Conservation (phyloP, 2,329 filamentous ascomycete species). For the Aspergillus terreus region DNA sequence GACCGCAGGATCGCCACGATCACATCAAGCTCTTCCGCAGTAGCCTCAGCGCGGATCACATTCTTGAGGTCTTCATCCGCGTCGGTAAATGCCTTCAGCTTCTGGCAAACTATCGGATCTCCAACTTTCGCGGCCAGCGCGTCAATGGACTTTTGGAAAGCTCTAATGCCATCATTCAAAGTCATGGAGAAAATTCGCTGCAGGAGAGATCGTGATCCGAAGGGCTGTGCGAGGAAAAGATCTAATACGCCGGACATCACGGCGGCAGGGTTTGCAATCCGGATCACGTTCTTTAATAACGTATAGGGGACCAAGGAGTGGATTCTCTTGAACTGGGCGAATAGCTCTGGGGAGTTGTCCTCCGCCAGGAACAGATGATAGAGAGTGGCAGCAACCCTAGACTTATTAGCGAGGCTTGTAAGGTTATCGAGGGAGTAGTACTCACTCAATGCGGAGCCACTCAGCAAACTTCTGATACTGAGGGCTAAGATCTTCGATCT, state of each 20-base stretch:
- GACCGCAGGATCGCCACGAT: constrained; percentile 81
- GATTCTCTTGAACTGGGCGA: constrained; percentile 88
- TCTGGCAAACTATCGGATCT: constrained; percentile 74
- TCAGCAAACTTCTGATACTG: constrained; percentile 98
- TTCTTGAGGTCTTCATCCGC: constrained; percentile 72
- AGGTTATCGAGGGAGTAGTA: background rate
- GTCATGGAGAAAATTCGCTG: constrained; percentile 93
- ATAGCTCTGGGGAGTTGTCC: constrained; percentile 95
- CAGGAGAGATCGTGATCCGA: constrained; percentile 82
- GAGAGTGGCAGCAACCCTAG: constrained; percentile 79
- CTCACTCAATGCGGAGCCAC: constrained; percentile 86
- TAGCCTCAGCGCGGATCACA: constrained; percentile 69
- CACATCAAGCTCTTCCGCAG: constrained; percentile 71
- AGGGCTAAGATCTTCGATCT: constrained; percentile 80
- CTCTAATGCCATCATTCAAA: constrained; percentile 82
- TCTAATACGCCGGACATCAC: constrained; percentile 97
- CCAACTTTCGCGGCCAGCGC: constrained; percentile 70
- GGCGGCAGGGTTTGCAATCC: constrained; percentile 90
- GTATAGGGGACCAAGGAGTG: constrained; percentile 93
- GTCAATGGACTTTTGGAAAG: constrained; percentile 84
- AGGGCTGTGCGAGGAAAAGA: constrained; percentile 91
- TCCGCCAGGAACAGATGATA: constrained; percentile 97
- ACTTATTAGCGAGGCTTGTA: constrained; percentile 9
- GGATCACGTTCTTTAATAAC: constrained; percentile 92
- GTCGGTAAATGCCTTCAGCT: constrained; percentile 75